phyloP scores from a whole-genome alignment of 2,329 filamentous ascomycete genomes.

The Fusarium napiforme region DNA sequence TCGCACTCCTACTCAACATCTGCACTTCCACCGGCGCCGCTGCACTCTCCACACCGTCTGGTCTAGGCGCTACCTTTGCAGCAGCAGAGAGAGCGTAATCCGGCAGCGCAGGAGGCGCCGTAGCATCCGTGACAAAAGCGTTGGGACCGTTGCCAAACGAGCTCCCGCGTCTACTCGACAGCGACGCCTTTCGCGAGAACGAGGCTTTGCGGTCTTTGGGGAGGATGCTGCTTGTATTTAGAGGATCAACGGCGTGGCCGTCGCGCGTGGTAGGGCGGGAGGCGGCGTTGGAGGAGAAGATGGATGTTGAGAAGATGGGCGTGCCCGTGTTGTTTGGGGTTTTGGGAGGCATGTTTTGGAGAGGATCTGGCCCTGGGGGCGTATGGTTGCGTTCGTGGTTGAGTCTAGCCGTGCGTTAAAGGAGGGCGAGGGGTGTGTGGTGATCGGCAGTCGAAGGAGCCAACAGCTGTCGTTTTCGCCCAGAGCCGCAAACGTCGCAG shows the following conservation, averaged over 20 bases:
- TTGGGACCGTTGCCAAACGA: constrained; percentile 52
- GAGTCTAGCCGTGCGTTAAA: constrained; percentile 10
- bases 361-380: background rate
- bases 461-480: constrained; percentile 23
- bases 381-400: background rate
- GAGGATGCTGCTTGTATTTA: constrained; percentile 43
- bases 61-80: constrained; percentile 54
- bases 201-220: constrained; percentile 63
- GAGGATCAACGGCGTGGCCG: constrained; percentile 47
- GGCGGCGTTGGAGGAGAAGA: constrained; percentile 48
- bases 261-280: constrained; percentile 53
- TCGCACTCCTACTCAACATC: constrained; percentile 58
- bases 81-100: constrained; percentile 64
- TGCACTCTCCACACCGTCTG: constrained; percentile 21
- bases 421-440: constrained; percentile 9
- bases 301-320: constrained; percentile 52
- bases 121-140: constrained; percentile 57
- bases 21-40: constrained; percentile 51
- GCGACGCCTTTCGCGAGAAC: constrained; percentile 65
- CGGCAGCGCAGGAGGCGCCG: constrained; percentile 63
- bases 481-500: constrained; percentile 30
- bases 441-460: constrained; percentile 24
- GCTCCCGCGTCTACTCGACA: constrained; percentile 57
- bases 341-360: constrained; percentile 39
- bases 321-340: constrained; percentile 44